A percentile compares a stretch with the other conserved stretches of the same genome.
phyloP scores from a whole-genome alignment of 345 rosid species.

The Hibiscus mutabilis region DNA sequence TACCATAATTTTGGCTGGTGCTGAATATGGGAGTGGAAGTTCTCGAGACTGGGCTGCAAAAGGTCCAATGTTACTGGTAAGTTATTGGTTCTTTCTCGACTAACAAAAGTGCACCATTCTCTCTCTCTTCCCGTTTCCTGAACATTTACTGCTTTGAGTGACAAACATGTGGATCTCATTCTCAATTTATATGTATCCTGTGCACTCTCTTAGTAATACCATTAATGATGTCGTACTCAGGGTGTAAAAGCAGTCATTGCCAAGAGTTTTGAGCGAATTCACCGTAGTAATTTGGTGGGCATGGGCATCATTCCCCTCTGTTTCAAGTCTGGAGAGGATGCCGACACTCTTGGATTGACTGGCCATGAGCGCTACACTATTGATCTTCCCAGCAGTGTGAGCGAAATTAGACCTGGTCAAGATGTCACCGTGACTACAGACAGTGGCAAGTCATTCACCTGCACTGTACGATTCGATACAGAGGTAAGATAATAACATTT shows the following conservation, averaged over 20 bases:
- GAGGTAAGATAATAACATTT: conserved; percentile 40
- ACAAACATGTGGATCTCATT: not conserved
- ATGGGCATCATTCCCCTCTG: conserved; percentile 84
- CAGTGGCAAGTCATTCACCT: conserved; percentile 66
- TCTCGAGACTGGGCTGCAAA: conserved; percentile 99
- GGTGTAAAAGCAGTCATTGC: conserved; percentile 91
- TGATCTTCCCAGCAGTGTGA: conserved; percentile 50
- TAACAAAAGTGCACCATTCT: not conserved
- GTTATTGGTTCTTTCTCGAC: not conserved
- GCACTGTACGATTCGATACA: conserved; percentile 64
- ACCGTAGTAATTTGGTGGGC: conserved; percentile 81
- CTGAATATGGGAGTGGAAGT: conserved; percentile 94
- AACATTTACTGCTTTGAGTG: not conserved
- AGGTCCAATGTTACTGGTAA: conserved; percentile 92
- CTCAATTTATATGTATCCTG: not conserved
- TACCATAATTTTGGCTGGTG: conserved; percentile 77
- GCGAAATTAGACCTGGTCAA: conserved; percentile 83
- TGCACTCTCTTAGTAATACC: not conserved
- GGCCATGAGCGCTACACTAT: conserved; percentile 74
- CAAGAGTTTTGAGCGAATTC: conserved; percentile 87
- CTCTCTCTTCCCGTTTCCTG: not conserved
- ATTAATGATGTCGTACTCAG: conserved; percentile 26
- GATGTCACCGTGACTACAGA: conserved; percentile 63
- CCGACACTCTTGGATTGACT: conserved; percentile 68
- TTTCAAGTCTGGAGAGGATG: conserved; percentile 81